phyloP scores from a whole-genome alignment of 2,329 filamentous ascomycete genomes.

The Aspergillus puulaauensis region DNA sequence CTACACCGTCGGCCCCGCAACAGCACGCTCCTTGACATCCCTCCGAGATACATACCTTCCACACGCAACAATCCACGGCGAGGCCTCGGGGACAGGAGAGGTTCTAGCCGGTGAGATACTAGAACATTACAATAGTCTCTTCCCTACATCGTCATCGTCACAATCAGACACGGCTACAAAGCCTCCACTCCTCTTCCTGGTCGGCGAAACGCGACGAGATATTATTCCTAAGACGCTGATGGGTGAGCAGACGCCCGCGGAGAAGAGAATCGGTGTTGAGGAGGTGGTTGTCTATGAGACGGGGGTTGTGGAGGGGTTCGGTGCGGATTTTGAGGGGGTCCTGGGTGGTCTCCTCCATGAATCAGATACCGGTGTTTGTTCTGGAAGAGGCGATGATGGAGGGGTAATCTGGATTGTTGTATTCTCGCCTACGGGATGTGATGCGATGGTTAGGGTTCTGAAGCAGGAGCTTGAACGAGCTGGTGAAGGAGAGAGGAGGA shows the following conservation, averaged over 20 bases:
- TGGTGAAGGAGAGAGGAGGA: slow-evolving; percentile 6
- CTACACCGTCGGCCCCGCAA: slow-evolving; percentile 52
- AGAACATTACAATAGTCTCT: slow-evolving; percentile 63
- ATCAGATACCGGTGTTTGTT: slow-evolving; percentile 19
- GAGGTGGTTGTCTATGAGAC: slow-evolving; percentile 88
- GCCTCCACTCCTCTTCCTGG: slow-evolving; percentile 75
- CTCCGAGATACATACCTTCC: slow-evolving; percentile 46
- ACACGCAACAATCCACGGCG: slow-evolving; percentile 67
- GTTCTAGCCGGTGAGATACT: slow-evolving; percentile 76
- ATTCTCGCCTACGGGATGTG: slow-evolving; percentile 63
- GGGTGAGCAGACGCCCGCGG: slow-evolving; percentile 50
- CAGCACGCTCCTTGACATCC: slow-evolving; percentile 63
- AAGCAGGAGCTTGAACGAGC: slow-evolving; percentile 18
- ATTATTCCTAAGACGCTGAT: slow-evolving; percentile 82
- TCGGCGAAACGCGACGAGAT: slow-evolving; percentile 85
- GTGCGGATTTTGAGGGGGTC: slow-evolving; percentile 59
- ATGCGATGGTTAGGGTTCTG: slow-evolving; percentile 58
- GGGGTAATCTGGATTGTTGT: slow-evolving; percentile 41
- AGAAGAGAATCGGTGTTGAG: slow-evolving; percentile 63
- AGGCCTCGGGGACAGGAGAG: slow-evolving; percentile 82
- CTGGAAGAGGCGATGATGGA: slow-evolving; percentile 22
- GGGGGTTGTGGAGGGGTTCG: slow-evolving; percentile 76
- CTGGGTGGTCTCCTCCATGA: slow-evolving; percentile 37
- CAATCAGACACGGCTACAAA: slow-evolving; percentile 13
- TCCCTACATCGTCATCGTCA: not conserved